Evolutionary conservation across 179 eudicot species (phyloP), one percentile per base, ranked within the genome.

Genomic region (Nepenthes alata): DNA sequence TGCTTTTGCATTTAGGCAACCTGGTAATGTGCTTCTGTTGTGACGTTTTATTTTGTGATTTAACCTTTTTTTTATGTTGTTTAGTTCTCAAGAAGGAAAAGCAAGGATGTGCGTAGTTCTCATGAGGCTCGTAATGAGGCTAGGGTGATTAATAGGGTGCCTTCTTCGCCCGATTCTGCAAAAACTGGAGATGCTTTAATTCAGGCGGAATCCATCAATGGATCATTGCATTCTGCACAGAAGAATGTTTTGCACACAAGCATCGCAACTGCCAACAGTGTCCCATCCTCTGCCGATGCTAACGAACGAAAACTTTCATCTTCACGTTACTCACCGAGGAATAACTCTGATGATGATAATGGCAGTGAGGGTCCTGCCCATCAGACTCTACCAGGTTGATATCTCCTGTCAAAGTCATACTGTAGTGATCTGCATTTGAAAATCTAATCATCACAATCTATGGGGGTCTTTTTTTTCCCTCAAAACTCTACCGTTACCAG

Each of bases 301-400:
- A 79, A 61, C 53, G 83, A 79, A 63, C 73, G 67, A 15, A 77
- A 82, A 55, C 8, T 75, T 47, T 74, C 79, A 38, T 71, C 85
- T 25, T 61, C 49, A 52, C 77, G 67, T 11, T 64, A 66, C 66
- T 79, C 87, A 37, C 79, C 78, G 4, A 77, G 62, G 64, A 77
- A 72, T 68, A 72, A 69, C 12, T 75, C 86, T 59, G 91, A 87
- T 70, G 84, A 82, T 58, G 94, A 85, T 58, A 63, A 74, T 52
- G 84, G 76, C 53, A 68, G 70, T 5, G 65, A 78, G 76, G 74
- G 72, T 62, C 80, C 75, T 38, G 60, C 73, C 0, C 83, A 76
- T 74, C 95, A 77, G 62, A 90, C 99, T 50, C 83, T 94, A 73
- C 99, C 99, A 80, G 99, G 99, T 91, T 50, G 68, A 57, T 59